Percentiles rank a stretch among this genome's conserved stretches.
Conservation (phyloP, 2,329 filamentous ascomycete species). For the Fusarium aywerte region DNA sequence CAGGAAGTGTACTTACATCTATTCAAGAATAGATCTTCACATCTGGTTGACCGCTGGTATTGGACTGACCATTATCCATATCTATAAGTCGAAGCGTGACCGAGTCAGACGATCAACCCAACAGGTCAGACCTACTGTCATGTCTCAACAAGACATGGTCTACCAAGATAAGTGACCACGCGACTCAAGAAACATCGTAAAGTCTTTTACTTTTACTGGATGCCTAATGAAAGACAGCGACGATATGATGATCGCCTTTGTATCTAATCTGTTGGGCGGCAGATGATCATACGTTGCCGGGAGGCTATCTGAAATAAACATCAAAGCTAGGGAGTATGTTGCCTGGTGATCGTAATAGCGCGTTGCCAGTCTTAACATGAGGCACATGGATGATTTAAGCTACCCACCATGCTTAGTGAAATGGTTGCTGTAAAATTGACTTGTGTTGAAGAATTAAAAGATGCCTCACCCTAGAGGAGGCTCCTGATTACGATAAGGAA, state of each 20-base stretch:
- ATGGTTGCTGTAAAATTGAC: neutral
- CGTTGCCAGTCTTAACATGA: conserved; percentile 8
- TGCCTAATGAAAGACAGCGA: conserved; percentile 5
- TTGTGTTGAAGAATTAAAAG: neutral
- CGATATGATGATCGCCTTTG: neutral
- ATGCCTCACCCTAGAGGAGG: neutral
- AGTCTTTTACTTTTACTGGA: neutral
- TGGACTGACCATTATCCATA: neutral
- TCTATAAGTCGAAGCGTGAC: conserved; percentile 11
- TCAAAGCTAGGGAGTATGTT: conserved; percentile 3
- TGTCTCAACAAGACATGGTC: conserved; percentile 14
- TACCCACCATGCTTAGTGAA: neutral
- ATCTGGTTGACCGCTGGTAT: neutral
- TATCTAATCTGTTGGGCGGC: neutral
- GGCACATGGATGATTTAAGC: conserved; percentile 6
- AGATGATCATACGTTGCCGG: conserved; percentile 19
- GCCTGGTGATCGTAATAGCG: conserved; percentile 15
- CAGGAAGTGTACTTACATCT: neutral
- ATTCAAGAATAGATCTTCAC: neutral
- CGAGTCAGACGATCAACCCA: conserved; percentile 26
- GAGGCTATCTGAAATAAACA: conserved; percentile 6
- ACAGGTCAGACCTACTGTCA: conserved; percentile 8
- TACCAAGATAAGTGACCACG: conserved; percentile 6
- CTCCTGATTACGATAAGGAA: conserved; percentile 23
- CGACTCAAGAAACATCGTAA: conserved; percentile 6